phyloP scores from a whole-genome alignment of 2,329 filamentous ascomycete species.

The Seiridium cupressi region DNA sequence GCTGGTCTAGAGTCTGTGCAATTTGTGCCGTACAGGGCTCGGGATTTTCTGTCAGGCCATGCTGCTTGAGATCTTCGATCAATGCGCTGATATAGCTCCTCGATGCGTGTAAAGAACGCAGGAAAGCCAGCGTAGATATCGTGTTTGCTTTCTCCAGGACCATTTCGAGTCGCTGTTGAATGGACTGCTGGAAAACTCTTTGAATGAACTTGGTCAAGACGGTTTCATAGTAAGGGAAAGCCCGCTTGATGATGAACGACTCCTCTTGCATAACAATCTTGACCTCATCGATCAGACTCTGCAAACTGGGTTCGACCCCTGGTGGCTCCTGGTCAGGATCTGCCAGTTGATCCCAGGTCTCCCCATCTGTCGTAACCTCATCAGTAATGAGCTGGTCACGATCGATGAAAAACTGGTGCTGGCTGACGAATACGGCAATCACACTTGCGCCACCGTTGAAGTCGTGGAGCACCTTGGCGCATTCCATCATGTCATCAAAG shows the following conservation, averaged over 20 bases:
- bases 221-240: slow-evolving; percentile 94
- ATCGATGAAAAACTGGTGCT: slow-evolving; percentile 99
- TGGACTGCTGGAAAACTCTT: slow-evolving; percentile 94
- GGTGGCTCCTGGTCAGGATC: slow-evolving; percentile 93
- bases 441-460: slow-evolving; percentile 96
- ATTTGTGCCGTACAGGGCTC: slow-evolving; percentile 87
- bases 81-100: slow-evolving; percentile 83
- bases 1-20: slow-evolving; percentile 70
- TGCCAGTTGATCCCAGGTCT: slow-evolving; percentile 87
- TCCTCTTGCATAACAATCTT: slow-evolving; percentile 96
- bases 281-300: slow-evolving; percentile 91
- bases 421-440: slow-evolving; percentile 94
- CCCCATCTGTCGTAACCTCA: slow-evolving; percentile 72
- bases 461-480: slow-evolving; percentile 87
- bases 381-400: slow-evolving; percentile 87
- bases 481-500: slow-evolving; percentile 98
- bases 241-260: slow-evolving; percentile 92
- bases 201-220: slow-evolving; percentile 92
- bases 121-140: slow-evolving; percentile 86
- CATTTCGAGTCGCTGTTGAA: slow-evolving; percentile 93
- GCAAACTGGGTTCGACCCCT: slow-evolving; percentile 85
- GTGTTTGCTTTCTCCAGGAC: slow-evolving; percentile 92
- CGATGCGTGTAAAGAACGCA: slow-evolving; percentile 87
- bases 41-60: slow-evolving; percentile 92
- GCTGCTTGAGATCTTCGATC: slow-evolving; percentile 89